phyloP scores from a whole-genome alignment of 495 filamentous ascomycete species.

The Tirmania nivea region DNA sequence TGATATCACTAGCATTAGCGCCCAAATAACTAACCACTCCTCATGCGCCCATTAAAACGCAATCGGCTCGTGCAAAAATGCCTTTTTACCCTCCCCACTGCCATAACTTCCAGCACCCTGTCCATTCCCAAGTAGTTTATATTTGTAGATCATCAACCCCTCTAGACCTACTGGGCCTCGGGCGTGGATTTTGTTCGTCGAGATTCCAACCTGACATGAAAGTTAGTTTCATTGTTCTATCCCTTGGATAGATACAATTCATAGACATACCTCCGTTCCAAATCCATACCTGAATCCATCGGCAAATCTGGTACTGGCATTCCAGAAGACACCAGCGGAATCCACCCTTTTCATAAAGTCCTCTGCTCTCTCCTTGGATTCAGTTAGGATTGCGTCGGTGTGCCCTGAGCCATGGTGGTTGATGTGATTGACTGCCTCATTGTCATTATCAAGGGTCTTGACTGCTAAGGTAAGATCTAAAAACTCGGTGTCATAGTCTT shows the following conservation, averaged over 20 bases:
- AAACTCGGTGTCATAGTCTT: constrained; percentile 78
- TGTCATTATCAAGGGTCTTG: constrained; percentile 46
- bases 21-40: not conserved
- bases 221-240: not conserved
- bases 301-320: constrained; percentile 79
- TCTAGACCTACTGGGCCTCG: constrained; percentile 85
- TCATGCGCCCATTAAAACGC: not conserved
- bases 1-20: no score
- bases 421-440: constrained; percentile 67
- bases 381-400: constrained; percentile 77
- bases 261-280: constrained; percentile 51
- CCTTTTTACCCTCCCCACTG: constrained; percentile 11
- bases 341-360: constrained; percentile 67
- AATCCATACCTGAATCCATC: constrained; percentile 96
- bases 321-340: constrained; percentile 90
- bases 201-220: constrained; percentile 47
- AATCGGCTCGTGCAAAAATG: constrained; percentile 16
- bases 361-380: constrained; percentile 39
- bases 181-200: constrained; percentile 94
- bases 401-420: constrained; percentile 83
- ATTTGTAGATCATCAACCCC: constrained; percentile 92
- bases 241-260: not conserved
- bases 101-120: constrained; percentile 29
- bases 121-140: constrained; percentile 59
- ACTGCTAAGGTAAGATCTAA: constrained; percentile 66